Evolutionary conservation across 305 asterid species (phyloP), one percentile per base, ranked within the genome.

Genomic region (Fraxinus dipetala): DNA sequence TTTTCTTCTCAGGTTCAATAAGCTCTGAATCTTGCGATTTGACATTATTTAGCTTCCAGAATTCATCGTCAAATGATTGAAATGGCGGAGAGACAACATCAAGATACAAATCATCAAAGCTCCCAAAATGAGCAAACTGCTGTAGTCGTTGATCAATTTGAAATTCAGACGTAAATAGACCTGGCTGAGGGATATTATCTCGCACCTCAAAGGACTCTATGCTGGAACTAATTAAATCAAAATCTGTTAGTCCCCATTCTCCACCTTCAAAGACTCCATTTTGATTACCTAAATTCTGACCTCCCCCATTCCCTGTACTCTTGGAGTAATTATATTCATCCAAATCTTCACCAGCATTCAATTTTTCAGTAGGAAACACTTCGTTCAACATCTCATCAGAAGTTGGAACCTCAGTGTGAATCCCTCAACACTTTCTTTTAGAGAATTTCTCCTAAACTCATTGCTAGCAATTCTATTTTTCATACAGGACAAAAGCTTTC

Each of bases 361-460:
- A 63, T 24, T 63, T 34, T 26, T 26, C 75, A 67, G 34, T 63
- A 14, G 20, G 75, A 5, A 69, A 69, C 40, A 31, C 11, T 70
- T 67, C 3, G 75, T 70, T 70, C 75, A 70, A 70, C 75, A 70
- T 70, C 43, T 69, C 75, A 14, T 69, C 40, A 69, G 20, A 69
- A 31, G 10, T 30, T 69, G 36, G 75, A 30, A 67, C 9, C 35
- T 67, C 35, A 4, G 20, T 10, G 5, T 63, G 30, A 59, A 63
- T 10, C 30, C 34, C 18, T 31, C 16, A 63, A 63, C 30, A 9
- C 32, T 63, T 63, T 3, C 72, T 63, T 26, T 63, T 22, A 24
- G 72, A 13, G 38, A 63, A 13, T 63, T 63, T 63, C 34, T 22
- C 34, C n/a, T 65, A 26, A 65, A 10, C 20, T 28, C 24, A 26